Evolutionary conservation across 2,329 filamentous ascomycete genomes (phyloP).

Genomic region (Xylogone sp.): DNA sequence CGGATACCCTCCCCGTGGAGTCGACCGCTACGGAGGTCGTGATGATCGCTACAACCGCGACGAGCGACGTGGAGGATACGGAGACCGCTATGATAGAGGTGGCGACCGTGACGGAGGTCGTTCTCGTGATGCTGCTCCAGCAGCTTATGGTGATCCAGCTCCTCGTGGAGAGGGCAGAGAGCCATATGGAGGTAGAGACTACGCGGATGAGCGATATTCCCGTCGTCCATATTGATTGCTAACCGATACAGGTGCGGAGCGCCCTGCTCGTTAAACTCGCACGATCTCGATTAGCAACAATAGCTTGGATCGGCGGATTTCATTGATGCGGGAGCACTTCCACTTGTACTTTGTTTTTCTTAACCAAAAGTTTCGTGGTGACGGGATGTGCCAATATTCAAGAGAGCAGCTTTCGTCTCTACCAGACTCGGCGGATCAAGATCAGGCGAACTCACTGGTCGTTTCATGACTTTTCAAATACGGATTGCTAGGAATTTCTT

Average conservation of each 20-base stretch:
- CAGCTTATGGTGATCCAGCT: slow-evolving; percentile 38
- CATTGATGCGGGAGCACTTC: slow-evolving; percentile 31
- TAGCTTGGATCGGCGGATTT: slow-evolving; percentile 31
- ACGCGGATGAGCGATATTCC: slow-evolving; percentile 29
- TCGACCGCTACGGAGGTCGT: slow-evolving; percentile 31
- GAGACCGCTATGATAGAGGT: slow-evolving; percentile 39
- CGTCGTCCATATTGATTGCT: slow-evolving; percentile 32
- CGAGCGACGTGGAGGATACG: slow-evolving; percentile 43
- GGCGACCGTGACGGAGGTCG: slow-evolving; percentile 42
- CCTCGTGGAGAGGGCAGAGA: slow-evolving; percentile 39
- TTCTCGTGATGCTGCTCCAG: slow-evolving; percentile 34
- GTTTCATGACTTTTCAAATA: slow-evolving; percentile 21
- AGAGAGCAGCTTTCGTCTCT: slow-evolving; percentile 10
- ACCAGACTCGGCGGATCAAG: slow-evolving; percentile 25
- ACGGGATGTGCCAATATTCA: slow-evolving; percentile 28
- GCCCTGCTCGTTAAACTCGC: slow-evolving; percentile 32
- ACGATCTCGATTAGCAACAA: slow-evolving; percentile 27
- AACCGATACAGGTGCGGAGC: slow-evolving; percentile 30
- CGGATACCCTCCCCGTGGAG: slow-evolving; percentile 28
- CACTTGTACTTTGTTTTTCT: slow-evolving; percentile 26
- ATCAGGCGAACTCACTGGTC: slow-evolving; percentile 18
- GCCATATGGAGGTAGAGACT: slow-evolving; percentile 38
- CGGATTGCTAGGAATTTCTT: slow-evolving; percentile 28
- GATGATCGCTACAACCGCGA: slow-evolving; percentile 29
- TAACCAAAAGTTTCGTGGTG: slow-evolving; percentile 29